A percentile compares a stretch with the other conserved stretches of the same genome.
Conservation (phyloP, 2,329 filamentous ascomycete genomes). For the Plenodomus tracheiphilus region DNA sequence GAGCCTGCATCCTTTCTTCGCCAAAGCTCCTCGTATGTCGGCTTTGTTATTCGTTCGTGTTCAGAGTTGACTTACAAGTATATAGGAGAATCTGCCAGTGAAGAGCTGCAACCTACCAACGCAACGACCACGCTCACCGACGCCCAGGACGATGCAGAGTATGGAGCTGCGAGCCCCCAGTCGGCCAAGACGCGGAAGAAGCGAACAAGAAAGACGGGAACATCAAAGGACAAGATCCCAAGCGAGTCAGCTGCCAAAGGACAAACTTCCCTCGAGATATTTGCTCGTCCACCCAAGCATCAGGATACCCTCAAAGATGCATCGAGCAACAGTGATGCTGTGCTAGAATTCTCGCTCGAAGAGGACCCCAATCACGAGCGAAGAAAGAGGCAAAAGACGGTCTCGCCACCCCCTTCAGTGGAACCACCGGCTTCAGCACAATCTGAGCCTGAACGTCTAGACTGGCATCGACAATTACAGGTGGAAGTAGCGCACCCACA, state of each 20-base stretch:
- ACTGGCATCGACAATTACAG: conserved; percentile 38
- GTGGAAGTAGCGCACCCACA: conserved; percentile 15
- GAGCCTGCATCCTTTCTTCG: conserved; percentile 46
- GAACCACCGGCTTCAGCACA: not conserved
- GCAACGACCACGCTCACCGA: conserved; percentile 9
- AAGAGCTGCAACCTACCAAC: conserved; percentile 5
- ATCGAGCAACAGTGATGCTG: not conserved
- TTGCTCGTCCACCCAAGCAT: conserved; percentile 19
- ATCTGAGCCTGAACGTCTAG: conserved; percentile 2
- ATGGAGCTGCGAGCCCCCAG: conserved; percentile 16
- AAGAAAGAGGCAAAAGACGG: conserved; percentile 46
- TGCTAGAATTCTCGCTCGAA: conserved; percentile 20
- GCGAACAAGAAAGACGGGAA: conserved; percentile 25
- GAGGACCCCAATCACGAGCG: conserved; percentile 35
- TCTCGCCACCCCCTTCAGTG: conserved; percentile 23
- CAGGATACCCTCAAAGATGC: not conserved
- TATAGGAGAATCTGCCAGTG: not conserved
- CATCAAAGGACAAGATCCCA: conserved; percentile 14
- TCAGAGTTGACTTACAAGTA: not conserved
- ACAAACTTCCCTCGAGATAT: conserved; percentile 34
- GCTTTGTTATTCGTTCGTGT: not conserved
- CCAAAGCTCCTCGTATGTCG: conserved; percentile 32
- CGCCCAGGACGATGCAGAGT: conserved; percentile 22
- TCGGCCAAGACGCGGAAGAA: conserved; percentile 24
- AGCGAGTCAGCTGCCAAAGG: conserved; percentile 11